Base-by-base conservation (phyloP, 495 filamentous ascomycete species). In the Neurospora sp. region DNA sequence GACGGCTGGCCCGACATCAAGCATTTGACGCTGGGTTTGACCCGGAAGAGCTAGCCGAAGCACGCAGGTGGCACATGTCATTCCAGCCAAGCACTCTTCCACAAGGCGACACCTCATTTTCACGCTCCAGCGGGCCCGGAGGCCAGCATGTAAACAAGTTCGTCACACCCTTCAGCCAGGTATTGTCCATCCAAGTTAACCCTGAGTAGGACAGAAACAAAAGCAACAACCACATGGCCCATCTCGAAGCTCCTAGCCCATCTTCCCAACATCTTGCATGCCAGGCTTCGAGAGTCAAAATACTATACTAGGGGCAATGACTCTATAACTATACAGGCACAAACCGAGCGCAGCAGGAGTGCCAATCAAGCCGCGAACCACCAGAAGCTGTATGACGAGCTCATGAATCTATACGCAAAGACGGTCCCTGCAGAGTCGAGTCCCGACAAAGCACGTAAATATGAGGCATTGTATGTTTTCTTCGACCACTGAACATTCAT, bases 81-180 rank as follows among this genome's bases (percentile, higher is more conserved):
- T 91, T 97, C 77, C 83, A 87, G 71, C 78, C 85, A 22, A 85
- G 85, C 22, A 85, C 84, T 12, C 87, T 98, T 44, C 93, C 93
- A 40, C 88, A 84, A 70, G 88, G 91, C 70, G 87, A 89, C 70
- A 82, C 95, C 31, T 88, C 85, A 8, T 98, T 91, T 80, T 93
- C 92, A 73, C 87, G 94, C 35, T 94, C 95, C n/a, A 93, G 93
- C 72, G 96, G 96, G 0, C 92, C 95, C 11, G 96, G 96, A 22
- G 96, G 96, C 7, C 96, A 99, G 78, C 95, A 98, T 83, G 93
- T 96, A 61, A 99, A 99, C 82, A 98, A 97, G 95, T 98, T 84
- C 74, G 89, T 85, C 18, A 8, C 18, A 31, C 41, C 72, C 11
- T 68, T 9, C 37, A n/a, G n/a, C 44, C 42, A 18, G 11, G 46